Evolutionary conservation across 225 moss, liverwort and hornwort genomes (phyloP), one percentile per base, ranked within the genome.

Genomic region (Marchantia paleacea): DNA sequence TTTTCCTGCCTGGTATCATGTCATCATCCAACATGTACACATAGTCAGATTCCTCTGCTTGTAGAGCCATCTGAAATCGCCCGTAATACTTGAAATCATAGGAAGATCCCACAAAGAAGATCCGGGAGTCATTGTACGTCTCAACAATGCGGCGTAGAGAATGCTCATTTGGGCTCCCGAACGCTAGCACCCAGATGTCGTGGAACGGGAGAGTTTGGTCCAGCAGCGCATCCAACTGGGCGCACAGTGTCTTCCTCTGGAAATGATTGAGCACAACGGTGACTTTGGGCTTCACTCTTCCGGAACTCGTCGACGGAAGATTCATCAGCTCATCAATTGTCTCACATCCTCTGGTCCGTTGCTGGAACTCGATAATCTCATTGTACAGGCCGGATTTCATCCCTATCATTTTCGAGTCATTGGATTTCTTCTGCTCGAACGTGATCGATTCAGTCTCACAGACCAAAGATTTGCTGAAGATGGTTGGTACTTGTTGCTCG

Each of bases 41-140:
- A 77, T 87, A 99, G 69, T 99, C 93, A 28, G 92, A 86, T 57
- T 81, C 92, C 54, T 85, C 92, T 20, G 90, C 89, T 87, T 97
- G 97, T 51, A 97, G 76, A 4, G 97, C 94, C 78, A 97, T 80
- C 75, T 97, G 97, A 74, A 97, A 94, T 48, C 97, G 86, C 62
- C 97, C 97, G 66, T 93, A 97, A 74, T 97, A 97, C 84, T 94
- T 97, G 85, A 93, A 97, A 78, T 97, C 97, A 67, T 90, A 87
- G 6, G 89, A 85, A 7, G 97, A 97, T 50, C 92, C 91, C 51
- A 94, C 86, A 81, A 93, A 94, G 0, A 82, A 73, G 60, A 97
- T 93, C 50, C 91, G 86, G 72, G 92, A 86, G 80, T 93, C 87
- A 80, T 94, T 94, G 87, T 94, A 97, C 0, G 88, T 77, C 10